Evolutionary conservation across 768 basidiomycete genomes (phyloP), one percentile per base, ranked within the genome.

Genomic region (Suillus ampliporus): DNA sequence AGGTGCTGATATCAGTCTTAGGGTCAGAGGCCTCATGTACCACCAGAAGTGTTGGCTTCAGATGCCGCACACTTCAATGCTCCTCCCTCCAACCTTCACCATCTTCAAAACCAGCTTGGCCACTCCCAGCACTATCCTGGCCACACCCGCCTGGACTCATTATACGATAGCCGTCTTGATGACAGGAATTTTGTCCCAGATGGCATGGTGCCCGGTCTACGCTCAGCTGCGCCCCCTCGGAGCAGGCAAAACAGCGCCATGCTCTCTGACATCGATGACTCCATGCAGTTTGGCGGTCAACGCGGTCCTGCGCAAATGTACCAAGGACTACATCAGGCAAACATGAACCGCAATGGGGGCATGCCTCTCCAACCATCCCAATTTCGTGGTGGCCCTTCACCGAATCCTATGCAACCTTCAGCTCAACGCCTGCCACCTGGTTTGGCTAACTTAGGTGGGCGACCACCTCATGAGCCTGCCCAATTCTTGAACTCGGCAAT

Each of bases 161-260:
- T 92, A 37, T 91, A 91, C 69, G 90, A 92, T 58, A 89, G 86
- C 67, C 87, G 87, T 28, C 72, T 87, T 44, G 90, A 94, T 58
- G 91, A 91, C 68, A 83, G 91, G 65, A 86, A 82, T 67, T 94
- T 94, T 67, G 84, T 91, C 28, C 90, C 92, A 11, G 91, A 94
- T 75, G 90, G 90, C 34, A 86, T 94, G 85, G 92, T 94, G 17
- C 92, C 93, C 28, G 93, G 92, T 10, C 82, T 94, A 37, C 88
- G 92, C 43, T 83, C 88, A 35, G 83, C 82, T 43, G 86, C 84
- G 52, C 85, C 87, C 47, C 83, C 87, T 60, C 84, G 90, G 64
- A 82, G 77, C 69, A 82, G 89, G 52, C 87, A 90, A 64, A 79
- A 80, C 64, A 77, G 77, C 38, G 75, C 79, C 4, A 76, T 86